Base-by-base conservation (phyloP, 2,329 filamentous ascomycete species). In the Trichophyton schoenleinii region DNA sequence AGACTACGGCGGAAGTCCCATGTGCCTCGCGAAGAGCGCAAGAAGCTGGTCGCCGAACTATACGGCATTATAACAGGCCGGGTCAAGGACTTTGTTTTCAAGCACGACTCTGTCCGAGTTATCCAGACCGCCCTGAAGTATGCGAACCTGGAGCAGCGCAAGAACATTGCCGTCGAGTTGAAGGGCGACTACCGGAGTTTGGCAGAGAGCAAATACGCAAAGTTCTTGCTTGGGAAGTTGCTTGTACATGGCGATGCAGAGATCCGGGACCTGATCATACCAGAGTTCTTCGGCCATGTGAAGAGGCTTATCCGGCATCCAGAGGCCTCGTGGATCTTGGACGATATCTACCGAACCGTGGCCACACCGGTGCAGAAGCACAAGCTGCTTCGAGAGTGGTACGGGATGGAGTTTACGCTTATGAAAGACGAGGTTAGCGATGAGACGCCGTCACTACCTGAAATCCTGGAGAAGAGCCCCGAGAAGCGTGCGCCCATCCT, bases 121-220 rank as follows among this genome's bases (percentile, higher is more conserved):
- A 88, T 99, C 28, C 94, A 99, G 77, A 96, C 91, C 11, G 94
- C 92, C 42, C 84, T 99, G 76, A 99, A 99, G 75, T 99, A 99
- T 75, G 88, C 90, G 57, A 95, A 87, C 53, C 80, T 85, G 61
- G 87, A 88, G 63, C 91, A 96, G 76, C 83, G 89, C 70, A 89
- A 87, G 74, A 84, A 87, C 77, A 96, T 99, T 69, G 90, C 91
- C 7, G 80, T 79, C 62, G 94, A 99, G 74, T 81, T 99, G 61
- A 85, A 88, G 74, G 91, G 91, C 18, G 87, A 87, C 67, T 96
- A 95, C 73, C 83, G 85, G 49, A 83, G 88, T 67, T 79, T 99
- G 67, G 91, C 91, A 2, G 91, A 97, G 79, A 95, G 91, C 77
- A 88, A 88, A 74, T 99, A 99, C 71, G 92, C 92, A 69, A 99